Evolutionary conservation across 1,139 yeast genomes (phyloP).

Genomic region (Saccharomyces hybrid): DNA sequence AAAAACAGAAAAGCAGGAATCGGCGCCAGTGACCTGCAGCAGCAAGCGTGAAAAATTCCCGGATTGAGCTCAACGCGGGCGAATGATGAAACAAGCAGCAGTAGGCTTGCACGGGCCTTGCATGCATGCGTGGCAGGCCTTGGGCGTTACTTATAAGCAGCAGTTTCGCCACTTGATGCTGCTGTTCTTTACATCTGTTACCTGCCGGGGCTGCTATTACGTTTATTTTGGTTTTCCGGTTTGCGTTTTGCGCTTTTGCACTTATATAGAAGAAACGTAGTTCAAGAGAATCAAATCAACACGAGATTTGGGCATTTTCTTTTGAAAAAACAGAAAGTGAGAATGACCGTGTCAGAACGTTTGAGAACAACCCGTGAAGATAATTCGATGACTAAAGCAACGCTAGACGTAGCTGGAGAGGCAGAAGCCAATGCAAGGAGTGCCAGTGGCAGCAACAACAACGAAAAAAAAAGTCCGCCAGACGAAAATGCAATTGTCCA

Average conservation of each 20-base stretch:
- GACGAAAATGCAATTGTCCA: background rate
- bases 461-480: background rate
- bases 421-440: background rate
- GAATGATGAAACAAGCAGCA: background rate
- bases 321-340: background rate
- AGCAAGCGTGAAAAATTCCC: background rate
- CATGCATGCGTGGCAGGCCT: background rate
- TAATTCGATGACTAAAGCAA: background rate
- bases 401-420: background rate
- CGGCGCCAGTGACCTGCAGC: background rate
- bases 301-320: background rate
- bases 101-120: background rate
- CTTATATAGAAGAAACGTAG: background rate
- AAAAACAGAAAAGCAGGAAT: background rate
- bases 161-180: background rate
- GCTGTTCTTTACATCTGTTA: background rate
- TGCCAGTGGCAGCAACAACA: background rate
- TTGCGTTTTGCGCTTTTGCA: background rate
- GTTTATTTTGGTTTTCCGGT: background rate
- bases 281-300: background rate
- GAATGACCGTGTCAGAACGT: conserved; percentile 5
- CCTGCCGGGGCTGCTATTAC: background rate
- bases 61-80: background rate
- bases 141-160: background rate
- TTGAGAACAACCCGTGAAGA: conserved; percentile 6